Percentiles rank a stretch among this genome's conserved stretches.
phyloP scores from a whole-genome alignment of 1,139 yeast genomes.

The Debaryomyces sp. region DNA sequence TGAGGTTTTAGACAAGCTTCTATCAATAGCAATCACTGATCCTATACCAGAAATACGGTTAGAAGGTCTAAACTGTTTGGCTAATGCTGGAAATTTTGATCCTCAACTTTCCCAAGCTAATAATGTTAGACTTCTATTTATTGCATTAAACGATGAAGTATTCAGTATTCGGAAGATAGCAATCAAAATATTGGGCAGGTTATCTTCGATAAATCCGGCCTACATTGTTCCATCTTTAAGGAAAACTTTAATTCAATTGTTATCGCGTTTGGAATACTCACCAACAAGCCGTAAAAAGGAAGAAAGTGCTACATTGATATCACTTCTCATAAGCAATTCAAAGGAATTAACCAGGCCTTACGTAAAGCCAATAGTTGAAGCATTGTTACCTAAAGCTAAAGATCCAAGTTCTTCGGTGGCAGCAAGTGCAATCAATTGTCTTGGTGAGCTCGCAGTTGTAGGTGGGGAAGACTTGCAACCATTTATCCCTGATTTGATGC shows the following conservation, averaged over 20 bases:
- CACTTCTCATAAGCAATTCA: slow-evolving; percentile 75
- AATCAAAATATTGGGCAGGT: slow-evolving; percentile 76
- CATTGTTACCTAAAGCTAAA: slow-evolving; percentile 73
- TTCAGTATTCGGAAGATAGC: slow-evolving; percentile 85
- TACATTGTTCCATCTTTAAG: slow-evolving; percentile 91
- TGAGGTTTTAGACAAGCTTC: slow-evolving; percentile 76
- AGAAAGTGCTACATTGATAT: slow-evolving; percentile 78
- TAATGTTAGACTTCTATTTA: slow-evolving; percentile 79
- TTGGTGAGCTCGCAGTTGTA: slow-evolving; percentile 87
- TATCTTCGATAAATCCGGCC: slow-evolving; percentile 89
- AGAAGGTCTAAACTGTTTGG: slow-evolving; percentile 71
- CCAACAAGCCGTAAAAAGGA: slow-evolving; percentile 77
- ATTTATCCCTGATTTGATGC: slow-evolving; percentile 79
- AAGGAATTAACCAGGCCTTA: slow-evolving; percentile 85
- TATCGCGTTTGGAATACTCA: slow-evolving; percentile 85
- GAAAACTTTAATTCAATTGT: slow-evolving; percentile 79
- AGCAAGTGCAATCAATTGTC: slow-evolving; percentile 81
- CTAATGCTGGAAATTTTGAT: slow-evolving; percentile 69
- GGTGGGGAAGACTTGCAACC: slow-evolving; percentile 84
- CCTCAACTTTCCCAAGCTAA: slow-evolving; percentile 95
- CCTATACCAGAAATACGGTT: slow-evolving; percentile 81
- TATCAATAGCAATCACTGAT: slow-evolving; percentile 89
- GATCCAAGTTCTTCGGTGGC: slow-evolving; percentile 80
- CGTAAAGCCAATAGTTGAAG: slow-evolving; percentile 85
- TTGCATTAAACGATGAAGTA: slow-evolving; percentile 89